Percentiles rank a stretch among this genome's conserved stretches.
Conservation (phyloP, 1,139 yeast genomes). For the Candida dubliniensis region DNA sequence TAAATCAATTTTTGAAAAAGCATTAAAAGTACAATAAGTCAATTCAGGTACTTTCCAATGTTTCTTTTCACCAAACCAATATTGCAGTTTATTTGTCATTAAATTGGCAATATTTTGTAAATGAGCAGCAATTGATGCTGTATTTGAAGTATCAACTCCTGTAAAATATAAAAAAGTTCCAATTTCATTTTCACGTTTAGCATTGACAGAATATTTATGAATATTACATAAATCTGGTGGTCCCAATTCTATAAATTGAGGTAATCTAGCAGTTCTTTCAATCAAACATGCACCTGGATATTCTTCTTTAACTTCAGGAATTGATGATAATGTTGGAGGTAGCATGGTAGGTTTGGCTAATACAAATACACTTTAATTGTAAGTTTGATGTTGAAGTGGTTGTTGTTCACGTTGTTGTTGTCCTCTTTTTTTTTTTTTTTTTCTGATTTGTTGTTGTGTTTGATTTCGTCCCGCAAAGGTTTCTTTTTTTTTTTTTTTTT, state of each 20-base stretch:
- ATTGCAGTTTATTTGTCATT: constrained; percentile 53
- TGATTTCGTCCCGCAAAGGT: background rate
- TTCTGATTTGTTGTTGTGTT: background rate
- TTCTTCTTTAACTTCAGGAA: constrained; percentile 55
- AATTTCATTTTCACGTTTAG: constrained; percentile 38
- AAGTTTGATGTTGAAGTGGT: background rate
- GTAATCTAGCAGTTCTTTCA: constrained; percentile 54
- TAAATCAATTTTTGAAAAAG: constrained; percentile 67
- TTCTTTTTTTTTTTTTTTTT: background rate
- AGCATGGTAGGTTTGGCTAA: constrained; percentile 26
- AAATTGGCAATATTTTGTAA: constrained; percentile 75
- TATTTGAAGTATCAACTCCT: constrained; percentile 57
- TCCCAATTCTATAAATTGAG: constrained; percentile 59
- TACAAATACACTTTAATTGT: background rate
- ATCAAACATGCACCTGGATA: constrained; percentile 49
- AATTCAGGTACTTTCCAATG: constrained; percentile 78
- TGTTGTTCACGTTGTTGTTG: background rate
- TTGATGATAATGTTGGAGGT: constrained; percentile 44
- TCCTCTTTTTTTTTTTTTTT: constrained; percentile 2
- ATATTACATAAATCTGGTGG: constrained; percentile 89
- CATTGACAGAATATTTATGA: constrained; percentile 46
- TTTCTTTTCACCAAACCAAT: constrained; percentile 66
- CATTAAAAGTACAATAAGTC: constrained; percentile 45
- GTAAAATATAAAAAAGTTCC: constrained; percentile 59
- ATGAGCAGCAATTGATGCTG: constrained; percentile 68